Evolutionary conservation across 2,329 filamentous ascomycete species (phyloP), one percentile per base, ranked within the genome.

Genomic region (Talaromyces sp.): DNA sequence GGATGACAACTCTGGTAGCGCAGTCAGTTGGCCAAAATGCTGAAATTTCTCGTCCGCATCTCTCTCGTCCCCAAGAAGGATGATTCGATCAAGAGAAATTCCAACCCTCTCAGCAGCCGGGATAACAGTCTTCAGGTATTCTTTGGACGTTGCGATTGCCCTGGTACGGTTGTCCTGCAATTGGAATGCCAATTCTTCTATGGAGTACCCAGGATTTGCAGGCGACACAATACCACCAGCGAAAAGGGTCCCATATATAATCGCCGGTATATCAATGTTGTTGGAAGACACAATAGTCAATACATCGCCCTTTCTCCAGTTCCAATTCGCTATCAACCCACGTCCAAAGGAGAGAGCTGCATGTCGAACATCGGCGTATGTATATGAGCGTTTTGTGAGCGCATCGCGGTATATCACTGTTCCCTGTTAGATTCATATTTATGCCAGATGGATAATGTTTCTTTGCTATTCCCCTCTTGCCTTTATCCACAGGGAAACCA

Each of bases 171-270:
- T 59, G n/a, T 51, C 48, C 5, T 43, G 42, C 1, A 65, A 14
- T 22, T 62, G 56, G 4, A 47, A 54, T 11, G 32, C 29, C 4
- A 65, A 50, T 22, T 63, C 59, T 6, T 45, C 22, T 1, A 47
- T 40, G 6, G 60, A 57, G 8, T 57, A 54, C 3, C 40, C 44
- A 1, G 57, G 60, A 37, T 63, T 65, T 0, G 48, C 54, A 1
- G 60, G 58, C 13, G 55, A 59, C 11, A 65, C 57, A 11, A 61
- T 29, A 0, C 57, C 59, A 13, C 56, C 62, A 1, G 56, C 54
- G 30, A 47, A 63, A 35, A 53, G 57, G 14, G 51, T 54, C 6
- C 61, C 62, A 48, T 53, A 63, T 7, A 51, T 56, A 5, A 63
- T 41, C 2, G 35, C 13, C 4, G 57, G 58, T 0, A 51, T 46